Evolutionary conservation across 495 filamentous ascomycete genomes (phyloP), one percentile per base, ranked within the genome.

Genomic region (Chaetomium tenue): DNA sequence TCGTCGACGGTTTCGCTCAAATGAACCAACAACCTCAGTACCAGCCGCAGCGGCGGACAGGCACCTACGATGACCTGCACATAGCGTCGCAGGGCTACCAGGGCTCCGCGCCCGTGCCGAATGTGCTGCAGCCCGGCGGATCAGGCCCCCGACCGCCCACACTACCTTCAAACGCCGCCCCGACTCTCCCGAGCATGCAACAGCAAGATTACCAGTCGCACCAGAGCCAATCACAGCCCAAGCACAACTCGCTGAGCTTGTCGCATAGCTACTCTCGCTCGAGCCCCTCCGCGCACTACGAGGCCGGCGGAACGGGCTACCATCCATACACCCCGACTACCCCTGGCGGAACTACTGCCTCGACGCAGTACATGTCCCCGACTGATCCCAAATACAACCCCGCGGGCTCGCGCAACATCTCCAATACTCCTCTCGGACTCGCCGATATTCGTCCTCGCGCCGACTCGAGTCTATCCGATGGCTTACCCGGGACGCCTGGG

Each of bases 341-440:
- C 8, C 83, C 87, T 15, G 87, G 90, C 30, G 83, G 82, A 51
- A 74, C 83, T 46, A 70, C 68, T 33, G 67, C 73, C 53, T 71
- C 76, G n/a, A 75, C 75, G 48, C 88, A 91, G 71, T 92, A 87
- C 76, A 81, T 87, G 54, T 84, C 88, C 50, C 87, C 89, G 15
- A 85, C 86, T 12, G 86, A 83, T 47, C 71, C 81, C 63, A 90
- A 84, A 70, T 91, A 88, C 75, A 79, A 72, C 60, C 83, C 87
- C 25, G 85, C 90, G n/a, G 88, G 84, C 47, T 84, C 86, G 68
- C 89, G 90, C 46, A 87, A 87, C 28, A 81, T 90, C 47, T 88
- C 87, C 46, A 91, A 93, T 71, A 95, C 92, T 6, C 92, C 92
- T 5, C 82, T 97, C 23, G 93, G 91, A 7, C 82, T 97, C n/a